Evolutionary conservation across 2,329 filamentous ascomycete genomes (phyloP), one percentile per base, ranked within the genome.

Genomic region (Orbilia brochopaga): DNA sequence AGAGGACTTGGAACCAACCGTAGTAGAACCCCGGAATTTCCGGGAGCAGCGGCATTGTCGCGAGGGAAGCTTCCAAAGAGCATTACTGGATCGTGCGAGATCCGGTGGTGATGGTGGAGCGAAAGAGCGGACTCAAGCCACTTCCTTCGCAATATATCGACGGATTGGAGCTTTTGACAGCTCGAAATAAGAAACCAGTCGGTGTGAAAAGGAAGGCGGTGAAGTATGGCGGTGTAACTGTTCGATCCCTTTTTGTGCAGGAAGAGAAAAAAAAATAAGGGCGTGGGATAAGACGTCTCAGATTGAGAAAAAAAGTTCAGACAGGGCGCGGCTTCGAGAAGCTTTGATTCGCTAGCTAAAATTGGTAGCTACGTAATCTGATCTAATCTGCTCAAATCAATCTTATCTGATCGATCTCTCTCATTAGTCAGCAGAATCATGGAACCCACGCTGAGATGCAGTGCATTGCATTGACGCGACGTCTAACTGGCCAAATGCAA

Each of bases 21-120:
- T 70, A 70, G 66, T 70, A 70, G 66, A 70, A 70, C 60, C 66
- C 66, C 66, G 66, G 66, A 70, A 70, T 70, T 59, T 70, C 66
- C 66, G 66, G 66, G 66, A 70, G 50, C 54, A 63, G 56, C 50
- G 30, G 66, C 66, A 70, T 70, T 70, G 59, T 70, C 57, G 66
- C 66, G 66, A 60, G 66, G 59, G 66, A 70, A 70, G 48, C 66
- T 70, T 64, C 66, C 66, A 70, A 64, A 54, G 15, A 70, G 59
- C 66, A 70, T 70, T 60, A 70, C 59, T 70, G 37, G 54, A 37
- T 59, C 53, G 59, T 50, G 56, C 59, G 50, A 56, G 13, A 32
- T 23, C 24, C 21, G 27, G 23, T 40, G 23, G 52, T 40, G 40
- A 64, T 42, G 52, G 55, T 64, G 59, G 60, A 64, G 66, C 66